These are phyloP conservation scores for Leishmania arabica DNA, from an alignment of 208 protist genomes.

Conservation along the genomic window DNA sequence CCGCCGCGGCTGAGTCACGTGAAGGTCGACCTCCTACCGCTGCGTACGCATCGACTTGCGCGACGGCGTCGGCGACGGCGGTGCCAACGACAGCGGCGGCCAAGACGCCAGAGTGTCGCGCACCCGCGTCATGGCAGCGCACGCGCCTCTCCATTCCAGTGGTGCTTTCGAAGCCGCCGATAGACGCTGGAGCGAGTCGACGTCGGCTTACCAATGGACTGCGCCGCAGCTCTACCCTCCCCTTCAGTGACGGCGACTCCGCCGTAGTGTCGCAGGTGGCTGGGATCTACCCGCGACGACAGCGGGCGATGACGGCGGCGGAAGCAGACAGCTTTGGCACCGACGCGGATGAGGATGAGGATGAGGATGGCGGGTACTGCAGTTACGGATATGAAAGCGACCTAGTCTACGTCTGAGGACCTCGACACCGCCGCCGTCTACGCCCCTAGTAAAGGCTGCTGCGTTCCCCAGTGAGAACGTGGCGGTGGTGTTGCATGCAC, in stretches of 20 bases:
- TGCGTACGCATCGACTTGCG: not conserved
- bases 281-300: not conserved
- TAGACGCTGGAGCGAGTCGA: slow-evolving; percentile 4
- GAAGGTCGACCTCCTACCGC: not conserved
- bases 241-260: not conserved
- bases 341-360: slow-evolving; percentile 15
- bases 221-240: not conserved
- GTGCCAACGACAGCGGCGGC: not conserved
- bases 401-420: slow-evolving; percentile 15
- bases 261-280: not conserved
- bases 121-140: not conserved
- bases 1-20: not conserved
- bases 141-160: slow-evolving; percentile 9
- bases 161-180: slow-evolving; percentile 24
- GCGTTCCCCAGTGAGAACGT: not conserved
- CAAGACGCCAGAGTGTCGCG: not conserved
- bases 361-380: slow-evolving; percentile 28
- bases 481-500: not conserved
- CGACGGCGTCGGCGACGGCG: not conserved
- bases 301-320: not conserved
- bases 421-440: not conserved
- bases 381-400: slow-evolving; percentile 22
- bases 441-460: too few species aligned
- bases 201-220: not conserved
- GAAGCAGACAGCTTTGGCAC: not conserved